Conservation (phyloP, 768 basidiomycete genomes). For the Boletus vinaceobasis region DNA sequence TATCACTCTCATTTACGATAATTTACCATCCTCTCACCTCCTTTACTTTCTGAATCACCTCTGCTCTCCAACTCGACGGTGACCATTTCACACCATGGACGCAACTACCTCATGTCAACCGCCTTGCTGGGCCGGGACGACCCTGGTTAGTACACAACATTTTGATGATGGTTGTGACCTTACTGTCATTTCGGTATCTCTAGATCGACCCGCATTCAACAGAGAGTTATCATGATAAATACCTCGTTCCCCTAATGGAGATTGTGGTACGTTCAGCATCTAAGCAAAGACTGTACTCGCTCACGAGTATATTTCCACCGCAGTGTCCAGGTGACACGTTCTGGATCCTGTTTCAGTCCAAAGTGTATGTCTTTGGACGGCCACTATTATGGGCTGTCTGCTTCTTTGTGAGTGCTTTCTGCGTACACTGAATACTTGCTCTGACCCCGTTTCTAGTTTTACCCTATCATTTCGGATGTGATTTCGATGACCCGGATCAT, state of each 20-base stretch:
- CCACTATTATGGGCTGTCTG: conserved; percentile 16
- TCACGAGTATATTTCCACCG: background rate
- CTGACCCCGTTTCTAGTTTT: conserved; percentile 15
- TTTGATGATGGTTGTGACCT: background rate
- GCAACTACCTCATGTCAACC: background rate
- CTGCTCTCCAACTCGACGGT: background rate
- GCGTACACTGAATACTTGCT: background rate
- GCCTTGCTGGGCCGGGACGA: background rate
- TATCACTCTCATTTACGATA: background rate
- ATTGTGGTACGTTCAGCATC: background rate
- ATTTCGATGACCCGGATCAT: conserved; percentile 13
- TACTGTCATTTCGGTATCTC: background rate
- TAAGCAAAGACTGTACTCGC: background rate
- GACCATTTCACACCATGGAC: conserved; percentile 7
- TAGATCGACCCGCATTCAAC: conserved; percentile 8
- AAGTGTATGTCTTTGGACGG: background rate
- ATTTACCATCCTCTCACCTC: background rate
- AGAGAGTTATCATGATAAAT: background rate
- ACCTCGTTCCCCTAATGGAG: background rate
- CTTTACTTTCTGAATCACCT: background rate
- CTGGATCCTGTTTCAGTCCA: conserved; percentile 4
- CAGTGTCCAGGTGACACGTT: background rate
- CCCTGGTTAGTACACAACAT: conserved; percentile 8
- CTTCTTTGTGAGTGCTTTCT: conserved; percentile 19
- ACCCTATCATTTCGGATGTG: conserved; percentile 21